These are phyloP conservation scores for Colletotrichum truncatum DNA, from an alignment of 2,329 filamentous ascomycete genomes.

Conservation along the genomic window DNA sequence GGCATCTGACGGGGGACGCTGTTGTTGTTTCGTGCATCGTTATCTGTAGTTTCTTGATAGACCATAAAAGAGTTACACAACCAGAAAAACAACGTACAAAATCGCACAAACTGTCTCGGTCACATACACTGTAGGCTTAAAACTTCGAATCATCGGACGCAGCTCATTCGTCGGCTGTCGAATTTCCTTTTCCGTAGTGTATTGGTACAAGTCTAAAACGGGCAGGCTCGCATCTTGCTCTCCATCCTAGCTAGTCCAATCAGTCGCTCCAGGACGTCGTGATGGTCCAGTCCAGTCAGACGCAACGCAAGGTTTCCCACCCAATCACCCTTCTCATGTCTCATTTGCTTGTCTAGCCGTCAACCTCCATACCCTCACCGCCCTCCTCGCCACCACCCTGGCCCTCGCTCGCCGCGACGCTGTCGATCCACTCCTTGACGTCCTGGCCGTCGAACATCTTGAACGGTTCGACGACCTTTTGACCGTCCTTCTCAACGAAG, in stretches of 20 bases:
- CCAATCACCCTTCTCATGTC: not conserved
- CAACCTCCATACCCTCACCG: slow-evolving; percentile 45
- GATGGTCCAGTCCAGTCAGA: not conserved
- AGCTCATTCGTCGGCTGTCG: slow-evolving; percentile 23
- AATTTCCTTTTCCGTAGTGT: slow-evolving; percentile 24
- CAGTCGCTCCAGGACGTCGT: not conserved
- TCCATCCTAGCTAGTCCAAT: not conserved
- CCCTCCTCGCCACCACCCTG: slow-evolving; percentile 51
- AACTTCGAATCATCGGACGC: slow-evolving; percentile 13
- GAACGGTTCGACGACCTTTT: slow-evolving; percentile 77
- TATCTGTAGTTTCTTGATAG: slow-evolving; percentile 18
- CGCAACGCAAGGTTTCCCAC: slow-evolving; percentile 6
- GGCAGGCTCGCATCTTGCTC: slow-evolving; percentile 13
- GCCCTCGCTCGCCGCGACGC: slow-evolving; percentile 63
- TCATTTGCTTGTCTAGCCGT: slow-evolving; percentile 35
- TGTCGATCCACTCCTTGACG: slow-evolving; percentile 86
- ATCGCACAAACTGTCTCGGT: not conserved
- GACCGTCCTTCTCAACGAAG: slow-evolving; percentile 55
- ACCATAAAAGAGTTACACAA: slow-evolving; percentile 26
- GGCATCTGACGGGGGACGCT: not conserved
- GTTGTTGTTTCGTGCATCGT: slow-evolving; percentile 11
- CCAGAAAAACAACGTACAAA: slow-evolving; percentile 6
- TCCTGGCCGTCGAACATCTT: slow-evolving; percentile 91
- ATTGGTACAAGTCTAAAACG: slow-evolving; percentile 30
- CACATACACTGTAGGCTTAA: not conserved